These are phyloP conservation scores for Lactifluus rugatus DNA, from an alignment of 768 basidiomycete species.

Conservation along the genomic window DNA sequence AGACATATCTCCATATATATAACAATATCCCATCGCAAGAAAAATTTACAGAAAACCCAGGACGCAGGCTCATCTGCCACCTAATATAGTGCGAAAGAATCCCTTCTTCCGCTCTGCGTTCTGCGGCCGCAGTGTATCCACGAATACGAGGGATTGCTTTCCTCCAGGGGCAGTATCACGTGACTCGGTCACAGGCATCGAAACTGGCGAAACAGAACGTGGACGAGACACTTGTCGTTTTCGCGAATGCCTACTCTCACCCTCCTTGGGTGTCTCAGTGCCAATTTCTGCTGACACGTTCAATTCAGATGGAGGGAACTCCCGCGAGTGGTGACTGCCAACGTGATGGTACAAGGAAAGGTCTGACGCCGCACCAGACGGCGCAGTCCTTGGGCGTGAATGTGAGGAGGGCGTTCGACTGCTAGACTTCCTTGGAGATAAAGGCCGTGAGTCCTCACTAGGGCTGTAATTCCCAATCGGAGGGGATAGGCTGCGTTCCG, in stretches of 20 bases:
- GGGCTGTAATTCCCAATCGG: not conserved
- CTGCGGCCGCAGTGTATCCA: slow-evolving; percentile 9
- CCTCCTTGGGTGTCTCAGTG: not conserved
- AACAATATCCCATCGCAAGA: slow-evolving; percentile 9
- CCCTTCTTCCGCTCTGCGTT: slow-evolving; percentile 27
- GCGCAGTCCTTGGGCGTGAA: slow-evolving; percentile 17
- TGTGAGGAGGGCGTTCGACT: slow-evolving; percentile 11
- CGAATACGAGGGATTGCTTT: not conserved
- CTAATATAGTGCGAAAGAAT: slow-evolving; percentile 34
- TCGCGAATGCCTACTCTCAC: not conserved
- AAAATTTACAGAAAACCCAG: not conserved
- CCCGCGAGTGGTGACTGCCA: slow-evolving; percentile 13
- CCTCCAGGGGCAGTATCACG: not conserved
- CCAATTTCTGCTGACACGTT: not conserved
- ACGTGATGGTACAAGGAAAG: slow-evolving; percentile 20
- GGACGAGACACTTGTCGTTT: slow-evolving; percentile 28
- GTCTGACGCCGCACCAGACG: slow-evolving; percentile 8
- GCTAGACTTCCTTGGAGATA: not conserved
- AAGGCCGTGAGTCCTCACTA: not conserved
- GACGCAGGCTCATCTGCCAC: slow-evolving; percentile 27
- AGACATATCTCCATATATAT: slow-evolving; percentile 16
- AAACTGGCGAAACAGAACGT: slow-evolving; percentile 50
- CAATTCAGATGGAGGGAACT: not conserved
- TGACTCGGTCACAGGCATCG: slow-evolving; percentile 34
- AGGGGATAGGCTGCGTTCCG: not conserved